Base-by-base conservation (phyloP, 345 rosid genomes). In the Mercurialis annua region DNA sequence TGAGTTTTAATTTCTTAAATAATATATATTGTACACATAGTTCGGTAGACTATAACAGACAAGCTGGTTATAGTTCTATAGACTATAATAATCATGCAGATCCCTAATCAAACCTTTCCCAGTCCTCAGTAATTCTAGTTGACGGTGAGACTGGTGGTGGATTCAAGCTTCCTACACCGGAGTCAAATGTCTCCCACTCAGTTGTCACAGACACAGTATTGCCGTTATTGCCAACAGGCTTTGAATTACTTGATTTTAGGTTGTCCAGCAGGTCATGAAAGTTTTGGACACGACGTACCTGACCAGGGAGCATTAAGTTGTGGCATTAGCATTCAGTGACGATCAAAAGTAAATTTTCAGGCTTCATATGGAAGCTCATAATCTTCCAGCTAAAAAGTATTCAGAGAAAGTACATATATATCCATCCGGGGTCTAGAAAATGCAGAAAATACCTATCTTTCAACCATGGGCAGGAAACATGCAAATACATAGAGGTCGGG, bases 221-320 rank as follows among this genome's bases (percentile, higher is more conserved):
- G 67, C 70, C 77, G 70, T 74, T 66, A 71, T 80, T 64, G 67
- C 66, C 75, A 65, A 82, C 71, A 20, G 90, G 92, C 59, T 82
- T 87, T 40, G 84, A 78, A 69, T 85, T 90, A 71, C 68, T 85
- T 26, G 83, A 83, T 71, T 93, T 93, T 51, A 90, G 72, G 51
- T 71, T 70, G 81, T 89, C 98, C 73, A 93, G 77, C 18, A 63
- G 26, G 58, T 90, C 94, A 23, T 87, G 96, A 68, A 84, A 78
- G 53, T 80, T 83, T 71, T 93, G 98, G 38, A 89, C 71, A 12
- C 98, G 85, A 5, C 72, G 77, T 23, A 93, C 98, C 97, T 93
- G 76, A 72, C 55, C 65, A 51, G 43, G 30, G 62, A 74, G 47
- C 11, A n/a, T 53, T 65, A 21, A 74, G 65, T 30, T 69, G 56